These are phyloP conservation scores for Colletotrichum liriopes DNA, from an alignment of 2,329 filamentous ascomycete genomes.

Conservation along the genomic window DNA sequence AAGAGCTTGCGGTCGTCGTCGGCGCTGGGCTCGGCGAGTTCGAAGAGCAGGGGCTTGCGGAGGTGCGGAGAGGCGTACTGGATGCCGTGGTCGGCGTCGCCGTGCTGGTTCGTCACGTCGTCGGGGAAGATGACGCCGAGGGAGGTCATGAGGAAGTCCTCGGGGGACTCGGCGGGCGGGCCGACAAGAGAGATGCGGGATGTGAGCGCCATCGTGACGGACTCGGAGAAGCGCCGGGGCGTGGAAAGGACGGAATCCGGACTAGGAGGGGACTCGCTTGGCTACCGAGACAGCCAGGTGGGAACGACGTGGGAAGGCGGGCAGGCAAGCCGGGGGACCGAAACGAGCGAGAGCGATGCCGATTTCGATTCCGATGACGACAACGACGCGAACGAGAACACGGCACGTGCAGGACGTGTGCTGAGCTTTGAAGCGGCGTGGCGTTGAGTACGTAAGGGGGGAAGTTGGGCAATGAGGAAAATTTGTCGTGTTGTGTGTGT, in stretches of 20 bases:
- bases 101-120: conserved; percentile 77
- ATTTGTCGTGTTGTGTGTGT: conserved; percentile 4
- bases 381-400: not conserved
- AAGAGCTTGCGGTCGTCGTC: conserved; percentile 74
- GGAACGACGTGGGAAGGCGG: not conserved
- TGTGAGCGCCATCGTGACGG: conserved; percentile 62
- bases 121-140: conserved; percentile 78
- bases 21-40: conserved; percentile 63
- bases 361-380: conserved; percentile 3
- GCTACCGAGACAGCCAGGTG: not conserved
- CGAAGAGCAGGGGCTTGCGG: conserved; percentile 60
- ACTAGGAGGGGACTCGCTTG: not conserved
- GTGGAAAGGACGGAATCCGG: not conserved
- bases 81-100: conserved; percentile 72
- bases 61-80: conserved; percentile 71
- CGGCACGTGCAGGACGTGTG: not conserved
- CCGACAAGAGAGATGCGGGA: conserved; percentile 60
- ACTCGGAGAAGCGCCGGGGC: not conserved
- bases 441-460: not conserved
- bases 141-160: conserved; percentile 73
- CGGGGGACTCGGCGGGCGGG: conserved; percentile 59
- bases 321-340: not conserved
- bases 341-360: conserved; percentile 12
- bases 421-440: not conserved
- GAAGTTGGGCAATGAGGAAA: not conserved